Percentiles rank a stretch among this genome's conserved stretches.
Evolutionary conservation across 257 asterid species (phyloP).

Genomic region (Fraxinus cuspidata): DNA sequence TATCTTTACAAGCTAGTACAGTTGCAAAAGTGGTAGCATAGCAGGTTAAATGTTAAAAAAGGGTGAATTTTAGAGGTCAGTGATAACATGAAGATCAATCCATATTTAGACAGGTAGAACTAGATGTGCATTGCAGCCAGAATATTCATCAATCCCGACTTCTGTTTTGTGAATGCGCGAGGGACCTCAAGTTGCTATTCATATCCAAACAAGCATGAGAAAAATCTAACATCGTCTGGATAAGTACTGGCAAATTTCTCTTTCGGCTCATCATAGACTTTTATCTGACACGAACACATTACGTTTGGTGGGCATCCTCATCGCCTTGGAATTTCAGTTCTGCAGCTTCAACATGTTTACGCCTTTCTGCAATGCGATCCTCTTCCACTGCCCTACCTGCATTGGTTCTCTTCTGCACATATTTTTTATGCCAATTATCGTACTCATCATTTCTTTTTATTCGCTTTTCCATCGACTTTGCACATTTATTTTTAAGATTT

Average conservation of each 20-base stretch:
- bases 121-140: too few relatives aligned
- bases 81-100: too few relatives aligned
- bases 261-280: slow-evolving; percentile 72
- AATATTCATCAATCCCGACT: slow-evolving; percentile 21
- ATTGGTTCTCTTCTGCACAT: slow-evolving; percentile 54
- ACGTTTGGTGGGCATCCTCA: slow-evolving; percentile 62
- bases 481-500: slow-evolving; percentile 62
- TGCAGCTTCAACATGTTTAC: slow-evolving; percentile 51
- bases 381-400: slow-evolving; percentile 47
- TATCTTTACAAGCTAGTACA: too few relatives aligned
- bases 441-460: slow-evolving; percentile 57
- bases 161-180: slow-evolving; percentile 39
- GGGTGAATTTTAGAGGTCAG: too few relatives aligned
- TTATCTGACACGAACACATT: slow-evolving; percentile 74
- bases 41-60: too few relatives aligned
- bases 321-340: slow-evolving; percentile 65
- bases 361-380: slow-evolving; percentile 48
- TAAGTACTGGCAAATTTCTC: slow-evolving; percentile 74
- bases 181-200: slow-evolving; percentile 64
- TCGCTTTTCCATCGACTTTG: slow-evolving; percentile 65
- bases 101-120: too few relatives aligned
- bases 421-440: slow-evolving; percentile 73
- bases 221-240: slow-evolving; percentile 59
- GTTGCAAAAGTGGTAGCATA: too few relatives aligned
- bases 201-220: slow-evolving; percentile 82